Percentiles rank a stretch among this genome's conserved stretches.
These are phyloP conservation scores for Cyberlindnera xishuangbannaensis DNA, from an alignment of 805 yeast genomes.

Conservation along the genomic window DNA sequence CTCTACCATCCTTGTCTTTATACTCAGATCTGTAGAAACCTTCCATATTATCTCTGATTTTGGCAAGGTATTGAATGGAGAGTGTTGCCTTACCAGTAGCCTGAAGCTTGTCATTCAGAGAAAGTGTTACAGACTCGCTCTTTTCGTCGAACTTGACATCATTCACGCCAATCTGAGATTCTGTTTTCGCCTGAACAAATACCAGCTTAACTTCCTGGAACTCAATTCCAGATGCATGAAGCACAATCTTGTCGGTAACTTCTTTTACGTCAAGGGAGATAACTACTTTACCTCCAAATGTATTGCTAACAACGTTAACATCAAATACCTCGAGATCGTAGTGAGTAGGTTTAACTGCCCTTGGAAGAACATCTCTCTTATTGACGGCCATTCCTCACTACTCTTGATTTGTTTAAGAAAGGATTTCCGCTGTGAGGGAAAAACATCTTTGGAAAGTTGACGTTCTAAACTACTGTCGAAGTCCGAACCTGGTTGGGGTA, in stretches of 20 bases:
- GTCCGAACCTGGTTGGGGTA: too few species aligned
- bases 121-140: slow-evolving; percentile 56
- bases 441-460: neutral
- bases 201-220: slow-evolving; percentile 39
- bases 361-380: slow-evolving; percentile 46
- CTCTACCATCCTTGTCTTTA: slow-evolving; percentile 48
- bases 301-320: slow-evolving; percentile 54
- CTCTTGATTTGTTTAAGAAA: neutral
- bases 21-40: slow-evolving; percentile 75
- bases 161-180: slow-evolving; percentile 14
- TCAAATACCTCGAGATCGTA: slow-evolving; percentile 57
- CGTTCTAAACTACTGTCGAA: too few species aligned
- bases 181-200: slow-evolving; percentile 32
- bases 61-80: slow-evolving; percentile 48
- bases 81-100: slow-evolving; percentile 35
- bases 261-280: slow-evolving; percentile 51
- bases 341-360: slow-evolving; percentile 62
- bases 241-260: slow-evolving; percentile 37
- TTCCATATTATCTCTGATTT: slow-evolving; percentile 66
- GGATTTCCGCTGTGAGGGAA: neutral
- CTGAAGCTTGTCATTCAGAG: slow-evolving; percentile 40
- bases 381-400: slow-evolving; percentile 6
- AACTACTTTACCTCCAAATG: slow-evolving; percentile 47
- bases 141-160: slow-evolving; percentile 41
- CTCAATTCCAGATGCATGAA: slow-evolving; percentile 58